Conservation (phyloP, 2,329 filamentous ascomycete genomes). For the Chalara sp. region DNA sequence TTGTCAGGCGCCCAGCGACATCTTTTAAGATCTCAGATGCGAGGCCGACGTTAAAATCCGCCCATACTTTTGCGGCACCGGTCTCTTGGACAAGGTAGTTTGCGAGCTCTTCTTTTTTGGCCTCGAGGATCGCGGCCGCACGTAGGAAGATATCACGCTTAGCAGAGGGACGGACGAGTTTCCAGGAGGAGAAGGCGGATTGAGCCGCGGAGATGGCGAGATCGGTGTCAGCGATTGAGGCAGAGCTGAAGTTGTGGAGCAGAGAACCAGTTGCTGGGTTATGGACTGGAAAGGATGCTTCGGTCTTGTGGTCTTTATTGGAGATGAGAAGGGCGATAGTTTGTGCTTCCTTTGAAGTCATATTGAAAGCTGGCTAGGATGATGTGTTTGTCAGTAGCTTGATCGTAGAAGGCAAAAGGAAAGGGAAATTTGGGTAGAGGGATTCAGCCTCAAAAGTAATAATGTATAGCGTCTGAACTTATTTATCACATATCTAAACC, state of each 20-base stretch:
- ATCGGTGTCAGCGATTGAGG: slow-evolving; percentile 48
- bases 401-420: no score
- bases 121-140: slow-evolving; percentile 57
- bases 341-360: no score
- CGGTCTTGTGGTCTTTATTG: slow-evolving; percentile 37
- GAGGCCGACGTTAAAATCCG: slow-evolving; percentile 33
- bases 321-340: slow-evolving; percentile 37
- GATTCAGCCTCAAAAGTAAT: no score
- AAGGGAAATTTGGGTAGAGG: no score
- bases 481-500: no score
- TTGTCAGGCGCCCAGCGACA: slow-evolving; percentile 34
- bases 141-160: slow-evolving; percentile 66
- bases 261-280: slow-evolving; percentile 47
- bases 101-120: slow-evolving; percentile 44
- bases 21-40: slow-evolving; percentile 34
- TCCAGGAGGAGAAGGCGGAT: slow-evolving; percentile 65
- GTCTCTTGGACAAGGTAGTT: slow-evolving; percentile 51
- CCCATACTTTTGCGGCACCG: slow-evolving; percentile 31
- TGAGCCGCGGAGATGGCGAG: slow-evolving; percentile 48
- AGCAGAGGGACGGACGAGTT: slow-evolving; percentile 48
- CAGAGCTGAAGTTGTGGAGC: slow-evolving; percentile 49
- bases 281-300: slow-evolving; percentile 46
- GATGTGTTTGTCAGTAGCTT: no score
- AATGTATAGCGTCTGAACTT: no score
- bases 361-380: no score